These are phyloP conservation scores for Alternaria hordeiaustralica DNA, from an alignment of 2,329 filamentous ascomycete species.

Conservation along the genomic window DNA sequence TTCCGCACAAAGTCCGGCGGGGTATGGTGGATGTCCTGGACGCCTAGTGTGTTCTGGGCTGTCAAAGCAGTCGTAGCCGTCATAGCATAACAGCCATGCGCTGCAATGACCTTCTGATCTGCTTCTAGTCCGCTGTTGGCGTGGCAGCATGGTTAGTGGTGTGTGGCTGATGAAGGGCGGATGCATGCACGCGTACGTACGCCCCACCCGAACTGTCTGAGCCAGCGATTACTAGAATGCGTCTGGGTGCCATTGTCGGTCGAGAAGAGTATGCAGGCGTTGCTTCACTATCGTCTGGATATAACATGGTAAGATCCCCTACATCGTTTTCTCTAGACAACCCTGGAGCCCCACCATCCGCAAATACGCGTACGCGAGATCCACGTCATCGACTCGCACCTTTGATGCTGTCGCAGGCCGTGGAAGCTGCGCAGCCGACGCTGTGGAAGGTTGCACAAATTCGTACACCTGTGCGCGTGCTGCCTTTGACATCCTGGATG, in stretches of 20 bases:
- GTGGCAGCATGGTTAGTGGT: constrained; percentile 25
- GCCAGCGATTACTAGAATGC: constrained; percentile 82
- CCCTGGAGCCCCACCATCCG: constrained; percentile 29
- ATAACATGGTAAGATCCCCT: background rate
- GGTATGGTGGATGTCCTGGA: constrained; percentile 79
- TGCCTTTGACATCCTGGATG: background rate
- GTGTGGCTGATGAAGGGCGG: constrained; percentile 18
- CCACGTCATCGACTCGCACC: constrained; percentile 27
- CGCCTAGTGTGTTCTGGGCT: constrained; percentile 90
- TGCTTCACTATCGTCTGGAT: constrained; percentile 1
- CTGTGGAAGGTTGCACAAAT: background rate
- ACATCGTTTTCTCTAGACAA: constrained; percentile 9
- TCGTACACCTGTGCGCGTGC: background rate
- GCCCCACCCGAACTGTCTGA: constrained; percentile 92
- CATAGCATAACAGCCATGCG: constrained; percentile 94
- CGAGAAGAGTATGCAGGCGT: background rate
- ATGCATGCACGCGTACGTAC: constrained; percentile 63
- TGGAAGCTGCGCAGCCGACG: background rate
- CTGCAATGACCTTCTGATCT: constrained; percentile 91
- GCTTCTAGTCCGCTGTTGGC: constrained; percentile 81
- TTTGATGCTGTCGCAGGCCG: constrained; percentile 1
- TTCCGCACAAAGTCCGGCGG: constrained; percentile 80
- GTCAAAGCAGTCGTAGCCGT: constrained; percentile 94
- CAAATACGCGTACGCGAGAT: constrained; percentile 32
- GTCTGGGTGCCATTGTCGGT: constrained; percentile 44